A percentile compares a stretch with the other conserved stretches of the same genome.
Evolutionary conservation across 2,329 filamentous ascomycete species (phyloP).

Genomic region (Geoglossum cookeanum): DNA sequence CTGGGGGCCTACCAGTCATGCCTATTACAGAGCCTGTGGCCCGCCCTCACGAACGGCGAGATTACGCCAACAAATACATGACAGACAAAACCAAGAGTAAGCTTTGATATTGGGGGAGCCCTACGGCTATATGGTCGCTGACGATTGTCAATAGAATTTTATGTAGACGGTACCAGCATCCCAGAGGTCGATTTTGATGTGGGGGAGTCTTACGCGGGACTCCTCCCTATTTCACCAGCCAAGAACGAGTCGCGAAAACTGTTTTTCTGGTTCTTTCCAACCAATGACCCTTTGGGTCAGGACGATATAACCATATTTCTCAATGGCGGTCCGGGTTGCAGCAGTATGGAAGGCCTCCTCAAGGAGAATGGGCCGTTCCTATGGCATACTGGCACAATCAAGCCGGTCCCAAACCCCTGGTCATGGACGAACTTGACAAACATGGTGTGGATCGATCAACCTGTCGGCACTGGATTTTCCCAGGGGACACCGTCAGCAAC

Average conservation of each 20-base stretch:
- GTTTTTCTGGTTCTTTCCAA: constrained; percentile 51
- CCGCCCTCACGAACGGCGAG: background rate
- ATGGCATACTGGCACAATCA: constrained; percentile 44
- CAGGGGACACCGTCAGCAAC: constrained; percentile 43
- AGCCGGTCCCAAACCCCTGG: constrained; percentile 46
- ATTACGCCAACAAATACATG: constrained; percentile 8
- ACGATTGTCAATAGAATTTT: background rate
- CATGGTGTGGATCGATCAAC: constrained; percentile 58
- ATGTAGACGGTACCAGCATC: constrained; percentile 41
- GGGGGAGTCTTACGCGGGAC: constrained; percentile 44
- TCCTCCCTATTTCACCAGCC: constrained; percentile 37
- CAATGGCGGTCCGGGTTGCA: constrained; percentile 18
- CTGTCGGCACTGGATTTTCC: constrained; percentile 47
- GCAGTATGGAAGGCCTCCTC: constrained; percentile 8
- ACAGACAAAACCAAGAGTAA: constrained; percentile 14
- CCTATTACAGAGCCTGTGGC: background rate
- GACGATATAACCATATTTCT: constrained; percentile 42
- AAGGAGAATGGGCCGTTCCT: constrained; percentile 52
- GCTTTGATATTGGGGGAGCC: background rate
- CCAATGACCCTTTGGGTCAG: constrained; percentile 27
- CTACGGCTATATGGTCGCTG: constrained; percentile 3
- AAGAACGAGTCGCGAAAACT: constrained; percentile 25
- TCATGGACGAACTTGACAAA: constrained; percentile 54
- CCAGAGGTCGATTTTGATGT: constrained; percentile 43
- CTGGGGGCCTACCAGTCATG: background rate